These are phyloP conservation scores for Calonectria naviculata DNA, from an alignment of 2,329 filamentous ascomycete genomes.

Conservation along the genomic window DNA sequence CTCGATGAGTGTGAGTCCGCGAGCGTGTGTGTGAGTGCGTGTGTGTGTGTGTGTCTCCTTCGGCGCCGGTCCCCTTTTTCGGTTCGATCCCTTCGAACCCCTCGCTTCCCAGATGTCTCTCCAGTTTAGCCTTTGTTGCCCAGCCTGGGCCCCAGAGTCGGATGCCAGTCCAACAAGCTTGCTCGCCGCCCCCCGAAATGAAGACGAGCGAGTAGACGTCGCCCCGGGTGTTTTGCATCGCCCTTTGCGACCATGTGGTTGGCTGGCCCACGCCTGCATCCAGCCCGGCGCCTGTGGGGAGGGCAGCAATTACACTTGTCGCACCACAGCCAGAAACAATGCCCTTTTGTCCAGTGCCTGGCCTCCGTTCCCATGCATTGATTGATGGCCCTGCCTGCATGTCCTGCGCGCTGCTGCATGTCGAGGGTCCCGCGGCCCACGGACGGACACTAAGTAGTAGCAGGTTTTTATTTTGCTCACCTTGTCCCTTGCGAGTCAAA, in stretches of 20 bases:
- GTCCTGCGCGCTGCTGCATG: conserved; percentile 10
- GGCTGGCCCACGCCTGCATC: conserved; percentile 14
- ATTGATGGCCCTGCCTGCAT: not conserved
- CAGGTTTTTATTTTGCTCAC: not conserved
- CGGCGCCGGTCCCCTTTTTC: not conserved
- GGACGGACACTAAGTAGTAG: not conserved
- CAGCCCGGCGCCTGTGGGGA: not conserved
- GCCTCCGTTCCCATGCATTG: conserved; percentile 8
- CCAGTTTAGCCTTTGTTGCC: conserved; percentile 11
- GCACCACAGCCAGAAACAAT: conserved; percentile 6
- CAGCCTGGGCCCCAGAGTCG: not conserved
- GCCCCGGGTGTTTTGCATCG: conserved; percentile 5
- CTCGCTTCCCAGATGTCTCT: not conserved
- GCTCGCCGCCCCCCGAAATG: not conserved
- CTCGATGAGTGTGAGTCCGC: too few species aligned
- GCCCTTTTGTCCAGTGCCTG: conserved; percentile 7
- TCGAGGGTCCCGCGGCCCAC: conserved; percentile 4
- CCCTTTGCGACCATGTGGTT: conserved; percentile 8
- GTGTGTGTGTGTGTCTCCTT: too few species aligned
- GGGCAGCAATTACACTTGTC: conserved; percentile 11
- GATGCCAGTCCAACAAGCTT: conserved; percentile 6
- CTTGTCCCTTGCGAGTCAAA: not conserved
- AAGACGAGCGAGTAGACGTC: not conserved
- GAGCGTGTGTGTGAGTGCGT: too few species aligned
- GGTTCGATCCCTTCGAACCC: not conserved